Evolutionary conservation across 768 basidiomycete genomes (phyloP).

Genomic region (Lactarius hengduanensis): DNA sequence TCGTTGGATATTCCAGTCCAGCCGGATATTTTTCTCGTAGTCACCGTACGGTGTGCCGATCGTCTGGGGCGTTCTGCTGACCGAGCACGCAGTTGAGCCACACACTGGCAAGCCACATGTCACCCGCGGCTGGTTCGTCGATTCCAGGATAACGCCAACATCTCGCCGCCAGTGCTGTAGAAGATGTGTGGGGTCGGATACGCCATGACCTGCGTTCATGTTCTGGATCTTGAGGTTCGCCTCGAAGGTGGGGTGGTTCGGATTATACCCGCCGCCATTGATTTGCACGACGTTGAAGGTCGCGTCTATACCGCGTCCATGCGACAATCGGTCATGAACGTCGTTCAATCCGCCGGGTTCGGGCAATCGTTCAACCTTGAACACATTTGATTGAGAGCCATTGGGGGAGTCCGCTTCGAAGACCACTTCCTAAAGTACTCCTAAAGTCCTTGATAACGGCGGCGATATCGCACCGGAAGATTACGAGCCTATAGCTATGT

Average conservation of each 20-base stretch:
- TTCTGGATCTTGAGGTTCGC: not conserved
- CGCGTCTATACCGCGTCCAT: too few species aligned
- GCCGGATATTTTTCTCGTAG: not conserved
- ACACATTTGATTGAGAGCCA: not conserved
- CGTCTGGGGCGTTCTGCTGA: too few species aligned
- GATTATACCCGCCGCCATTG: too few species aligned
- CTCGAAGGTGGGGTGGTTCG: not conserved
- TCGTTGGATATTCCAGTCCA: too few species aligned
- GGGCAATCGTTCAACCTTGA: too few species aligned
- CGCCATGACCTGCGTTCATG: not conserved
- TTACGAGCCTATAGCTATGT: too few species aligned
- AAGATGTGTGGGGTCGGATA: not conserved
- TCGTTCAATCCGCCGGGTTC: too few species aligned
- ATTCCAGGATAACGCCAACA: too few species aligned
- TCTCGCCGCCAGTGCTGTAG: not conserved
- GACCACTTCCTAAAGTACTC: constrained; percentile 78
- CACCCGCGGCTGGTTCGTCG: not conserved
- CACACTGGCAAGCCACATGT: too few species aligned
- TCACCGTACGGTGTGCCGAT: not conserved
- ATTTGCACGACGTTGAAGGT: not conserved
- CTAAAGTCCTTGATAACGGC: constrained; percentile 73
- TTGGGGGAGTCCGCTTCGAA: constrained; percentile 82
- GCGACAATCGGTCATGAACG: too few species aligned
- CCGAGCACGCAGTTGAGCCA: too few species aligned
- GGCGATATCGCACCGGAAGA: too few species aligned